A percentile compares a stretch with the other conserved stretches of the same genome.
phyloP scores from a whole-genome alignment of 257 asterid genomes.

The Solanum pimpinellifolium region DNA sequence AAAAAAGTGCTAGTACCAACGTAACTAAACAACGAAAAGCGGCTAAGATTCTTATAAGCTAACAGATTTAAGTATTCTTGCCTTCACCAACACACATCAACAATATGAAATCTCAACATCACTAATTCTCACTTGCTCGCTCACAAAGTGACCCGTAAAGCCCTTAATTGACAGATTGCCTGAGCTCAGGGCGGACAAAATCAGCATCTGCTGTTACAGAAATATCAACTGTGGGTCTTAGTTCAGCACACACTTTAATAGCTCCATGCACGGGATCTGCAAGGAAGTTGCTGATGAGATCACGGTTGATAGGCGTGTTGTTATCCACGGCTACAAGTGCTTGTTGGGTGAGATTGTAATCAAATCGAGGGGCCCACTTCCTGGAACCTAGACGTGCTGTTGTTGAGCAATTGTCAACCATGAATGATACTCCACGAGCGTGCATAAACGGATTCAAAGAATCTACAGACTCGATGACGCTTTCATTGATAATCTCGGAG shows the following conservation, averaged over 20 bases:
- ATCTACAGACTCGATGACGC: conserved; percentile 86
- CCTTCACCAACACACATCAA: not conserved
- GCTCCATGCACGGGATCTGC: conserved; percentile 84
- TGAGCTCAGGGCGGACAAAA: conserved; percentile 86
- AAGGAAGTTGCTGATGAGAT: conserved; percentile 78
- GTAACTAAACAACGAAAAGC: not conserved
- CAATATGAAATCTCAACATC: not conserved
- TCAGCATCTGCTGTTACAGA: conserved; percentile 87
- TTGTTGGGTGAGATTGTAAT: conserved; percentile 81
- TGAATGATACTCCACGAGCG: conserved; percentile 93
- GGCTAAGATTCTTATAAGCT: not conserved
- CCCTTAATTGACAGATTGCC: conserved; percentile 38
- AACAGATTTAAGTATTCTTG: not conserved
- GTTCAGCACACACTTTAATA: conserved; percentile 67
- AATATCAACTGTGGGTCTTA: conserved; percentile 94
- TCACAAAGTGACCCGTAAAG: not conserved
- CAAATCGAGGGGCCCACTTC: conserved; percentile 95
- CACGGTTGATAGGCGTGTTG: conserved; percentile 49
- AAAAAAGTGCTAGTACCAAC: not conserved
- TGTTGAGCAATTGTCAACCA: conserved; percentile 97
- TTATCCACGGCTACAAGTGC: conserved; percentile 78
- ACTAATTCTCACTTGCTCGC: not conserved
- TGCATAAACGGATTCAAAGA: conserved; percentile 96
- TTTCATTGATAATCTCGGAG: conserved; percentile 88
- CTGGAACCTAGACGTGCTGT: conserved; percentile 89